Base-by-base conservation (phyloP, 1,284 basidiomycete species). In the Blastosporella zonata region DNA sequence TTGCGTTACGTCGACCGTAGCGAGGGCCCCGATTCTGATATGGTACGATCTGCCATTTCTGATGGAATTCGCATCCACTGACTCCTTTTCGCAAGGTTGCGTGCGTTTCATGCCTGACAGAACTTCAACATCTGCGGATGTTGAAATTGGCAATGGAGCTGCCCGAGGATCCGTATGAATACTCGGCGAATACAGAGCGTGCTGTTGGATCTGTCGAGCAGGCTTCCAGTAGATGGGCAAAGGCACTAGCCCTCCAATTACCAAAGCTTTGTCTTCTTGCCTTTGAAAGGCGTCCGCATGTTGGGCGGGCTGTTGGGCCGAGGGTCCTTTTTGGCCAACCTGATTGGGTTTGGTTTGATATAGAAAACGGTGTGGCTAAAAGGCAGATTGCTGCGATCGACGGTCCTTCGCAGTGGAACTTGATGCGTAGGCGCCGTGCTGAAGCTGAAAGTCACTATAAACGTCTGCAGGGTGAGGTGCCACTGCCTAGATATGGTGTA, bases 141-240 rank as follows among this genome's bases (percentile, higher is more conserved):
- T 29, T 54, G 29, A 51, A 48, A 37, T n/a, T 54, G 15, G 53
- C 53, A 9, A 40, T 54, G 43, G 46, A 51, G 37, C 53, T 51
- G 22, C 43, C 45, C 17, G 46, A 54, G 21, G 46, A 54, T 20
- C 35, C 49, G 1, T 51, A 54, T 31, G 46, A 49, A 29, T 54
- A 54, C 33, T 42, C 46, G 6, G 23, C 34, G 21, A 42, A 29
- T 36, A 28, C 29, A 5, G 15, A 39, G 4, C 46, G 53, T 9
- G 38, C 33, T 15, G 49, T 54, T 29, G 49, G 53, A 8, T 54
- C 49, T n/a, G 46, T 54, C 22, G 38, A 50, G 33, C 46, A 51
- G 31, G 41, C 49, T n/a, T 27, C 53, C 27, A 38, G 40, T 9
- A 47, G 31, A 33, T 54, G 53, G 53, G 49, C 43, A 2, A 31